Evolutionary conservation across 495 filamentous ascomycete species (phyloP).

Genomic region (Aspergillus baeticus): DNA sequence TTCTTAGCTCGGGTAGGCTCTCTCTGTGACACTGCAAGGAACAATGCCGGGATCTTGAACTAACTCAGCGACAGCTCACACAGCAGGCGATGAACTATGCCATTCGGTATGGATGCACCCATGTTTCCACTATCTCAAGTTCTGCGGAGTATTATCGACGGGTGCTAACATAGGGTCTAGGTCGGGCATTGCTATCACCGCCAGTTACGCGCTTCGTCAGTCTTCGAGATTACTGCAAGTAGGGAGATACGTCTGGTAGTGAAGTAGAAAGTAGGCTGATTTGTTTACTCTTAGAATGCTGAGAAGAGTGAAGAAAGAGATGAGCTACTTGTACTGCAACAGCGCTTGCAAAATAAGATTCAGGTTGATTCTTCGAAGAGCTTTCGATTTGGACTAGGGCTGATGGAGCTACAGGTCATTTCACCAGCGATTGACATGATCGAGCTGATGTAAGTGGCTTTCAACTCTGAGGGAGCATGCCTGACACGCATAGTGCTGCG

Average conservation of each 20-base stretch:
- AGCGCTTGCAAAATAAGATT: conserved; percentile 79
- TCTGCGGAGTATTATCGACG: background rate
- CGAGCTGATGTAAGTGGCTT: conserved; percentile 70
- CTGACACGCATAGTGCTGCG: conserved; percentile 59
- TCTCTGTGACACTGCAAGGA: background rate
- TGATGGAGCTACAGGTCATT: conserved; percentile 60
- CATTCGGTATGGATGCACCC: conserved; percentile 53
- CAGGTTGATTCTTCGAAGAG: conserved; percentile 50
- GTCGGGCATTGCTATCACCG: conserved; percentile 87
- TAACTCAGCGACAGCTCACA: conserved; percentile 53
- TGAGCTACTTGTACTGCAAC: conserved; percentile 70
- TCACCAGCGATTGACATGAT: conserved; percentile 93
- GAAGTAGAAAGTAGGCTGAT: background rate
- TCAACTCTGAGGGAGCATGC: background rate
- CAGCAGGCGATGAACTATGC: conserved; percentile 91
- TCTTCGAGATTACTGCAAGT: conserved; percentile 79
- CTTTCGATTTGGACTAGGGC: background rate
- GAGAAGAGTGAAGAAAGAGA: conserved; percentile 62
- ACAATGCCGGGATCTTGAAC: conserved; percentile 4
- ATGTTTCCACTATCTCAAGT: background rate
- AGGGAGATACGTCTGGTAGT: conserved; percentile 11
- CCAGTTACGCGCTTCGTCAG: conserved; percentile 79
- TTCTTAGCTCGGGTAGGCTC: conserved; percentile 63
- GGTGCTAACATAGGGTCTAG: conserved; percentile 34
- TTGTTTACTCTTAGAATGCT: conserved; percentile 51